A percentile compares a stretch with the other conserved stretches of the same genome.
Evolutionary conservation across 345 rosid genomes (phyloP).

Genomic region (Eucalyptus globulus): DNA sequence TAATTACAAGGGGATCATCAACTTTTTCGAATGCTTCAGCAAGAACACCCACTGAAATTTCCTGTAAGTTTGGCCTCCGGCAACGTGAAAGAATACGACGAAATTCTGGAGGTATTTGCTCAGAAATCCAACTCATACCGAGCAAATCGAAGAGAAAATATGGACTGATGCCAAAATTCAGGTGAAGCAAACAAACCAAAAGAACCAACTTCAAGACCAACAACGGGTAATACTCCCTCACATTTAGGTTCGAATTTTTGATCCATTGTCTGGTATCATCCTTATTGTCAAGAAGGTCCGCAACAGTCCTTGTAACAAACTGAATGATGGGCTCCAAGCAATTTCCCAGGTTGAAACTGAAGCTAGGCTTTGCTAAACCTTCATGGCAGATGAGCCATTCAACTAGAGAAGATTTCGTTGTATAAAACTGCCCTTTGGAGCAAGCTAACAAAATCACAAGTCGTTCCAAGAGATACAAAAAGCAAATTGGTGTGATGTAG

Average conservation of each 20-base stretch:
- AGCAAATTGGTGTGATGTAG: conserved; percentile 31
- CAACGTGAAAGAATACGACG: not conserved
- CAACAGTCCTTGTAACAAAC: not conserved
- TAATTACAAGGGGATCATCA: conserved; percentile 15
- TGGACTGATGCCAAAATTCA: conserved; percentile 9
- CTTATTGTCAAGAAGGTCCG: not conserved
- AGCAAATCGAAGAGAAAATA: conserved; percentile 2
- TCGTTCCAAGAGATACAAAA: conserved; percentile 37
- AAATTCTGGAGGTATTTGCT: conserved; percentile 5
- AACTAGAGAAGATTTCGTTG: conserved; percentile 14
- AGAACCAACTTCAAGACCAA: conserved; percentile 22
- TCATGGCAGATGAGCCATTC: conserved; percentile 26
- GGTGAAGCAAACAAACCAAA: conserved; percentile 7
- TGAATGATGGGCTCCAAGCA: not conserved
- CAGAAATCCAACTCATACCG: not conserved
- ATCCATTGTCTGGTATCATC: conserved; percentile 16
- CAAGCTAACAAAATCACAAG: conserved; percentile 4
- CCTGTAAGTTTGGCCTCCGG: not conserved
- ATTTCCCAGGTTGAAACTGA: not conserved
- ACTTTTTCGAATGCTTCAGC: conserved; percentile 15
- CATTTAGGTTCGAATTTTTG: not conserved
- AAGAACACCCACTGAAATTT: not conserved
- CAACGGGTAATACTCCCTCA: not conserved
- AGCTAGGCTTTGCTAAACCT: not conserved
- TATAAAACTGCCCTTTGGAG: not conserved